Percentiles rank a stretch among this genome's conserved stretches.
Evolutionary conservation across 352 stramenopile genomes (phyloP).

Genomic region (Phytophthora crassamura): DNA sequence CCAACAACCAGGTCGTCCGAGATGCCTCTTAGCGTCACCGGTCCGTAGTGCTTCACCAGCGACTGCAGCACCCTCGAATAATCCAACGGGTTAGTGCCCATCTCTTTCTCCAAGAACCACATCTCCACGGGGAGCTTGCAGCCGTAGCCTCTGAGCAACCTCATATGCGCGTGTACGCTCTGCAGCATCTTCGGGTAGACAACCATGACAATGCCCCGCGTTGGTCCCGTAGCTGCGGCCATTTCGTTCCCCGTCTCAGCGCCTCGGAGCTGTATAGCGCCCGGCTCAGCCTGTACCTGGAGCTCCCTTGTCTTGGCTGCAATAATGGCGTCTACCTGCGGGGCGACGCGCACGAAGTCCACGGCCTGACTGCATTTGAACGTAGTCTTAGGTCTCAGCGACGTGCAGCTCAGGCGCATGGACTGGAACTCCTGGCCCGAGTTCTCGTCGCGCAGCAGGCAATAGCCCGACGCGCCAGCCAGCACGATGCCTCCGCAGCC

Average conservation of each 20-base stretch:
- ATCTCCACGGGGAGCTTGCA: conserved; percentile 59
- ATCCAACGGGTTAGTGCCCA: conserved; percentile 29
- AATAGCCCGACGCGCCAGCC: conserved; percentile 50
- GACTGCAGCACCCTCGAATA: conserved; percentile 31
- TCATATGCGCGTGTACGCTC: conserved; percentile 45
- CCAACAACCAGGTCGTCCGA: conserved; percentile 37
- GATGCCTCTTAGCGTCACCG: conserved; percentile 34
- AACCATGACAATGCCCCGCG: conserved; percentile 52
- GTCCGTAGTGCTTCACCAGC: conserved; percentile 34
- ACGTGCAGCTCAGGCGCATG: conserved; percentile 43
- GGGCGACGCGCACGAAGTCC: conserved; percentile 40
- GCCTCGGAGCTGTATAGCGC: conserved; percentile 1
- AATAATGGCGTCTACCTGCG: conserved; percentile 28
- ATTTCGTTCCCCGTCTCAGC: not conserved
- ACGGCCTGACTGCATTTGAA: conserved; percentile 51
- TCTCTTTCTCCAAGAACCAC: conserved; percentile 51
- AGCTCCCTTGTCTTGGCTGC: conserved; percentile 25
- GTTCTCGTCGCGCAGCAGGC: conserved; percentile 39
- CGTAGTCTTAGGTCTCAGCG: conserved; percentile 32
- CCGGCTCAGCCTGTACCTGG: not conserved
- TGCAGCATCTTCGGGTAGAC: conserved; percentile 57
- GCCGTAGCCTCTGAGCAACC: conserved; percentile 35
- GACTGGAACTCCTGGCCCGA: conserved; percentile 38
- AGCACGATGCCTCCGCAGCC: conserved; percentile 36
- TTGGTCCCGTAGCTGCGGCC: not conserved